These are phyloP conservation scores for Epichloe festucae DNA, from an alignment of 2,329 filamentous ascomycete species.

Conservation along the genomic window DNA sequence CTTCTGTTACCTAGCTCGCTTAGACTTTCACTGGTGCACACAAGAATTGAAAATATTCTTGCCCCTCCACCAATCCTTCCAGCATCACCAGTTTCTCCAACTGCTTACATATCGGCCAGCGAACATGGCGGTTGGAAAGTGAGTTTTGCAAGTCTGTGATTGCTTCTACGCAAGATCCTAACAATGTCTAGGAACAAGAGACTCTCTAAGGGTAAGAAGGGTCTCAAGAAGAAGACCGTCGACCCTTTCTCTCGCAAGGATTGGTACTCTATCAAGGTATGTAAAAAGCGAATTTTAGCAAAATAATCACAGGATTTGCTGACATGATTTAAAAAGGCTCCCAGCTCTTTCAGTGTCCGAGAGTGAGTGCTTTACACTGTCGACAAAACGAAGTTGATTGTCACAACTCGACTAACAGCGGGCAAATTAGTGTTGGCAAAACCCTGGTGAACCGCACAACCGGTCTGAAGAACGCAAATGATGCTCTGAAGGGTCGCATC, in stretches of 20 bases:
- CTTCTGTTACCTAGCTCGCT: slow-evolving; percentile 19
- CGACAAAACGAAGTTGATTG: background rate
- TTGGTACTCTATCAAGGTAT: slow-evolving; percentile 94
- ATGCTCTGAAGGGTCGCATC: slow-evolving; percentile 96
- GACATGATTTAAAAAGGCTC: slow-evolving; percentile 45
- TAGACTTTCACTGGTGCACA: slow-evolving; percentile 27
- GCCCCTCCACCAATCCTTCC: slow-evolving; percentile 27
- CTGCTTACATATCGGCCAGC: slow-evolving; percentile 33
- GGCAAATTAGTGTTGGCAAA: slow-evolving; percentile 74
- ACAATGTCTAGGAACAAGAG: slow-evolving; percentile 77
- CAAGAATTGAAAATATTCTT: slow-evolving; percentile 28
- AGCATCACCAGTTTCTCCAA: slow-evolving; percentile 31
- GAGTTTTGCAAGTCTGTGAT: slow-evolving; percentile 18
- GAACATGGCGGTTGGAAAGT: slow-evolving; percentile 51
- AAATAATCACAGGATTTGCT: background rate
- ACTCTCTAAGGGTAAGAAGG: slow-evolving; percentile 99
- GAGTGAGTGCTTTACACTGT: slow-evolving; percentile 54
- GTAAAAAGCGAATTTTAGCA: slow-evolving; percentile 10
- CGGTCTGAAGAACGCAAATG: slow-evolving; percentile 99
- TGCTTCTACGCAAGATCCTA: slow-evolving; percentile 4
- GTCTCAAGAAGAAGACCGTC: slow-evolving; percentile 97
- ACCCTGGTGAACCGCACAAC: slow-evolving; percentile 98
- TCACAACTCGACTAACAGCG: slow-evolving; percentile 1
- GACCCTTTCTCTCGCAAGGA: slow-evolving; percentile 99
- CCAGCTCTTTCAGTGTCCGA: slow-evolving; percentile 88